phyloP scores from a whole-genome alignment of 192 early-diverging fungal genomes.

The Gonapodya prolifera region DNA sequence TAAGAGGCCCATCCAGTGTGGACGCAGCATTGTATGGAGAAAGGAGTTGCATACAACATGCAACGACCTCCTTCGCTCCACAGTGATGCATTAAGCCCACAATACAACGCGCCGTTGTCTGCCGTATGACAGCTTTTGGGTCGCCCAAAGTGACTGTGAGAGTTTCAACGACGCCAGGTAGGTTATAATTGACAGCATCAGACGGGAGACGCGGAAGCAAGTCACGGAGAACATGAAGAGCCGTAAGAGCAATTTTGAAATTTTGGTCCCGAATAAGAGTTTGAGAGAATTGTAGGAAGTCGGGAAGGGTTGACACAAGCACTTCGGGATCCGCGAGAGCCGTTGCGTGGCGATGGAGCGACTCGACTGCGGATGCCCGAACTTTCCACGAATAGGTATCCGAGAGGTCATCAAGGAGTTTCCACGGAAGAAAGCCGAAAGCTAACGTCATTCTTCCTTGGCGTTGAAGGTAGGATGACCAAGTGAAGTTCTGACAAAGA shows the following conservation, averaged over 20 bases:
- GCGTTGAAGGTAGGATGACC: too few species aligned
- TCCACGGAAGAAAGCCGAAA: background rate
- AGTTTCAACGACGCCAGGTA: background rate
- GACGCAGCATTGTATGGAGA: background rate
- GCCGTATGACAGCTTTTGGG: conserved; percentile 14
- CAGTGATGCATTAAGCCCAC: conserved; percentile 11
- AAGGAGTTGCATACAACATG: conserved; percentile 7
- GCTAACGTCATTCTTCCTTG: too few species aligned
- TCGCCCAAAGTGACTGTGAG: conserved; percentile 13
- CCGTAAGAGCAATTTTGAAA: conserved; percentile 18
- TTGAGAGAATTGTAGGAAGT: conserved; percentile 11
- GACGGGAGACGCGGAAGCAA: conserved; percentile 5
- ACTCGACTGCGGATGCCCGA: conserved; percentile 12
- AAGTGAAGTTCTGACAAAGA: too few species aligned
- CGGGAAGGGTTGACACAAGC: conserved; percentile 7
- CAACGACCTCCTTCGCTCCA: conserved; percentile 11
- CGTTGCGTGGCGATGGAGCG: conserved; percentile 8
- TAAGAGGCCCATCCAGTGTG: background rate
- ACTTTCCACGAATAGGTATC: conserved; percentile 8
- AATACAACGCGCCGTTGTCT: conserved; percentile 8
- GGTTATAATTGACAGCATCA: background rate
- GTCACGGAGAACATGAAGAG: conserved; percentile 14
- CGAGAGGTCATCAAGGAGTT: background rate
- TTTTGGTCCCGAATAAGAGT: conserved; percentile 13
- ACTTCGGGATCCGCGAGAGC: background rate